Evolutionary conservation across 805 yeast genomes (phyloP).

Genomic region (Isabelozyma gotoi): DNA sequence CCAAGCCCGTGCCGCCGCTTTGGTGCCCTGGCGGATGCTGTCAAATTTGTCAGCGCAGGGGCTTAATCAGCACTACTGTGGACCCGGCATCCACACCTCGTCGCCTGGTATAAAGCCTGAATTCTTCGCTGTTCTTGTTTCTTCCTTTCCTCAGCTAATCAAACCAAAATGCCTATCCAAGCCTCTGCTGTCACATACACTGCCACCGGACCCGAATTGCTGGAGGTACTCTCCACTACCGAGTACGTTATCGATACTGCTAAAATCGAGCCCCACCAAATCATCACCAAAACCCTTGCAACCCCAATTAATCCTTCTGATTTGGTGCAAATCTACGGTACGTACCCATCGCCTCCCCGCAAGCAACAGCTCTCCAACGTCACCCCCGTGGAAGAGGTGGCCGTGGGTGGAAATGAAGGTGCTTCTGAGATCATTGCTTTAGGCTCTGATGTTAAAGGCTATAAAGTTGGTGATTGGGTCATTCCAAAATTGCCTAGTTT

Average conservation of each 20-base stretch:
- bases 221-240: slow-evolving; percentile 17
- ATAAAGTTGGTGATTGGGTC: slow-evolving; percentile 76
- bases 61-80: too few species aligned
- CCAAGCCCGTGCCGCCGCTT: too few species aligned
- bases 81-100: too few species aligned
- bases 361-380: background rate
- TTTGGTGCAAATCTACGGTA: slow-evolving; percentile 81
- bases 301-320: slow-evolving; percentile 92
- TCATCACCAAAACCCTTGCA: slow-evolving; percentile 70
- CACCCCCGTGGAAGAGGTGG: slow-evolving; percentile 51
- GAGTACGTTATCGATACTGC: slow-evolving; percentile 20
- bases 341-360: slow-evolving; percentile 73
- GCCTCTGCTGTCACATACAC: slow-evolving; percentile 28
- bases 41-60: too few species aligned
- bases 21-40: too few species aligned
- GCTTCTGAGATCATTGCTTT: slow-evolving; percentile 67
- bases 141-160: background rate
- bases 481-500: slow-evolving; percentile 69
- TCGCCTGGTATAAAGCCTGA: background rate
- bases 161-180: slow-evolving; percentile 8
- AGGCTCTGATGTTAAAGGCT: slow-evolving; percentile 48
- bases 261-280: slow-evolving; percentile 27
- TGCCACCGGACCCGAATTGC: slow-evolving; percentile 17
- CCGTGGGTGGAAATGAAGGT: slow-evolving; percentile 91
- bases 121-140: background rate